These are phyloP conservation scores for Neodidymelliopsis sp. DNA, from an alignment of 2,329 filamentous ascomycete genomes.

Conservation along the genomic window DNA sequence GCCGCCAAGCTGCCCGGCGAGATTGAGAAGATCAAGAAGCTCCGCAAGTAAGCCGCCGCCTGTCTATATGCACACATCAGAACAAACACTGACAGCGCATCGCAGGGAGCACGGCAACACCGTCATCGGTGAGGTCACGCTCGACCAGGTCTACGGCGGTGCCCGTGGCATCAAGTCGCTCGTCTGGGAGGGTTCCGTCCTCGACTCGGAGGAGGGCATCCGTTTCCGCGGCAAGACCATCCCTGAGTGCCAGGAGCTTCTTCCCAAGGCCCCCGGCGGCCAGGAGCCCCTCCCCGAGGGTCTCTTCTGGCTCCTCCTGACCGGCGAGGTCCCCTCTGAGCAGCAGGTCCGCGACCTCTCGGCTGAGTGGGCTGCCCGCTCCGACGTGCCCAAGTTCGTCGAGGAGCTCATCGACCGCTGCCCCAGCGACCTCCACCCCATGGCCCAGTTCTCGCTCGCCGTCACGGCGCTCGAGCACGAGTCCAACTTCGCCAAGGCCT, in stretches of 20 bases:
- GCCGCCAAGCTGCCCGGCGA: slow-evolving; percentile 94
- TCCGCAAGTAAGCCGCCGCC: slow-evolving; percentile 75
- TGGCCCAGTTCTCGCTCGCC: slow-evolving; percentile 98
- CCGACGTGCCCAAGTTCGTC: slow-evolving; percentile 96
- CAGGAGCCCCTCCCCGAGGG: slow-evolving; percentile 97
- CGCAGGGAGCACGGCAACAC: slow-evolving; percentile 90
- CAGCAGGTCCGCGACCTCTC: slow-evolving; percentile 98
- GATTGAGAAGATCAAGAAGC: slow-evolving; percentile 98
- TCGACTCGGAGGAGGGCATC: slow-evolving; percentile 98
- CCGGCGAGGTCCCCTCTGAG: slow-evolving; percentile 95
- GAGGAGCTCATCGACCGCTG: slow-evolving; percentile 99
- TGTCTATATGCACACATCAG: slow-evolving; percentile 7
- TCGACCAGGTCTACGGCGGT: slow-evolving; percentile 99
- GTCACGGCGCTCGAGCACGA: slow-evolving; percentile 98
- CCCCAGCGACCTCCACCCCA: slow-evolving; percentile 98
- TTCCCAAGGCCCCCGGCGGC: slow-evolving; percentile 96
- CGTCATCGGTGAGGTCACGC: slow-evolving; percentile 95
- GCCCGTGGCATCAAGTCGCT: slow-evolving; percentile 98
- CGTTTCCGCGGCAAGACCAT: slow-evolving; percentile 99
- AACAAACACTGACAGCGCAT: slow-evolving; percentile 40
- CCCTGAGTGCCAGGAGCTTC: slow-evolving; percentile 96
- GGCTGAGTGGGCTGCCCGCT: slow-evolving; percentile 97
- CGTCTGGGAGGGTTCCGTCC: slow-evolving; percentile 95
- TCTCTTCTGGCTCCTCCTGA: slow-evolving; percentile 99
- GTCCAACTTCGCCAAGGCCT: slow-evolving; percentile 97